Base-by-base conservation (phyloP, 345 rosid species). In the Salix suchowensis region DNA sequence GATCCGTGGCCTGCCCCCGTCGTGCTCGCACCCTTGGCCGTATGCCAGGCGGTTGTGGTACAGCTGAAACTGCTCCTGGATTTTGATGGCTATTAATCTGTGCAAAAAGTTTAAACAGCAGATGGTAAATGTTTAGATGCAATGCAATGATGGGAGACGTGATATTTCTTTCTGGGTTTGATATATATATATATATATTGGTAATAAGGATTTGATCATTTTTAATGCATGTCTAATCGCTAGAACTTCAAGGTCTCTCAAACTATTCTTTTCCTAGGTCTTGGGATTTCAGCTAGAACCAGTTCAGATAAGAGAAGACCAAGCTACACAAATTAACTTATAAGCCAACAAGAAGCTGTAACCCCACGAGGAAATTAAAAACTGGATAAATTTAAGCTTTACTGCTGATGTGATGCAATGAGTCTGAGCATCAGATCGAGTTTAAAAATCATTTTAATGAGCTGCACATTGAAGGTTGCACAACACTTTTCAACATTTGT, bases 71-170 rank as follows among this genome's bases (percentile, higher is more conserved):
- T 12, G 81, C 23, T 77, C 86, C 87, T 24, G 78, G 76, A 19
- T 80, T 12, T 69, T 77, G 85, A 79, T 85, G 91, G 78, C 86
- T 62, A 73, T 85, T 84, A 73, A 87, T 85, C 89, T 89, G 89
- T 76, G 64, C 37, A 16, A 74, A 52, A 42, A 62, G 65, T 40
- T 67, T 18, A 46, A 42, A n/a, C 55, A 77, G 34, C 15, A 11
- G 32, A 58, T 23, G 62, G 62, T n/a, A 9, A n/a, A 58, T 55
- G n/a, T 36, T 30, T 64, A 36, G 36, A 44, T 50, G 44, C 55
- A 42, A 44, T 3, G 42, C 72, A 68, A 13, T 44, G 42, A 2
- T 5, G 12, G 44, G 36, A n/a, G 32, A 28, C 1, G 30, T 28
- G 30, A 28, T 28, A 28, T 28, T 28, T 28, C 30, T 28, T 28